phyloP scores from a whole-genome alignment of 208 protist genomes.

The Kentomonas sorsogonicus region DNA sequence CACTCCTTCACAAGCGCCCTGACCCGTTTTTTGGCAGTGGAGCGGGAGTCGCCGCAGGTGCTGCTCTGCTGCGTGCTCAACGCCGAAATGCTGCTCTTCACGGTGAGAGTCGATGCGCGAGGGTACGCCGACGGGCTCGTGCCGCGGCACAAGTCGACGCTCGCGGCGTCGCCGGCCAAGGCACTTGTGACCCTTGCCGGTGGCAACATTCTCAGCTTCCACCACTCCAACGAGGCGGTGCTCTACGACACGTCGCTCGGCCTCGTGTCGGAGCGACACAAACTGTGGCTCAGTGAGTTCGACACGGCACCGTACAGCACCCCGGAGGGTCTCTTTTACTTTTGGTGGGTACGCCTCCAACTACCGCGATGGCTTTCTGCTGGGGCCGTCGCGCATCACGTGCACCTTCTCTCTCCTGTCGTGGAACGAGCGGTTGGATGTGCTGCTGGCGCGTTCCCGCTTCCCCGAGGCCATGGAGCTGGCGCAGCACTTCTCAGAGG shows the following conservation, averaged over 20 bases:
- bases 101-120: too few species aligned
- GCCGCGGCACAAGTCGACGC: slow-evolving; percentile 25
- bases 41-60: too few species aligned
- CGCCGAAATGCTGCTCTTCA: too few species aligned
- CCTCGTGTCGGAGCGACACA: slow-evolving; percentile 49
- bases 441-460: slow-evolving; percentile 28
- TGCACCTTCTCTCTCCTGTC: slow-evolving; percentile 51
- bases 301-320: slow-evolving; percentile 22
- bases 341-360: slow-evolving; percentile 25
- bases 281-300: slow-evolving; percentile 28
- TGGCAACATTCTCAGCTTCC: too few species aligned
- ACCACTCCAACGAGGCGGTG: too few species aligned
- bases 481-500: slow-evolving; percentile 45
- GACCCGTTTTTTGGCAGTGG: too few species aligned
- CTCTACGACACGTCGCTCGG: slow-evolving; percentile 52
- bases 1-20: slow-evolving; percentile 17
- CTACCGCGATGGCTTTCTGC: slow-evolving; percentile 22
- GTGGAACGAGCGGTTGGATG: slow-evolving; percentile 62
- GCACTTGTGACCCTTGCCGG: slow-evolving; percentile 50
- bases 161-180: slow-evolving; percentile 20
- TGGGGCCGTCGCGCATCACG: slow-evolving; percentile 25
- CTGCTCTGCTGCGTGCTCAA: too few species aligned
- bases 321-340: too few species aligned
- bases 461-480: slow-evolving; percentile 59
- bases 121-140: slow-evolving; percentile 10